A percentile compares a stretch with the other conserved stretches of the same genome.
phyloP scores from a whole-genome alignment of 495 filamentous ascomycete genomes.

The Aspergillus carlsbadensis region DNA sequence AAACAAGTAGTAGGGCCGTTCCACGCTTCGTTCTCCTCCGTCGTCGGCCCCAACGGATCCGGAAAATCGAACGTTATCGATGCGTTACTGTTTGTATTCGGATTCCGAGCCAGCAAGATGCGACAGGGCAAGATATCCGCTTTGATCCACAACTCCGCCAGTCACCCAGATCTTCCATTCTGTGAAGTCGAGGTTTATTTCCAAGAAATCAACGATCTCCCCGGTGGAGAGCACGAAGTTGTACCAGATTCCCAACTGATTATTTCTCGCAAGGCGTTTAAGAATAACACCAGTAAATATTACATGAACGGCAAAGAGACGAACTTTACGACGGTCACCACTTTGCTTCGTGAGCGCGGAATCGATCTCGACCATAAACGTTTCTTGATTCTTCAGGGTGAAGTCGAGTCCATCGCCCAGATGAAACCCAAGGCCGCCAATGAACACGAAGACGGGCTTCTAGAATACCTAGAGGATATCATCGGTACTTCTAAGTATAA shows the following conservation, averaged over 20 bases:
- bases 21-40: conserved; percentile 96
- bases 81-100: conserved; percentile 95
- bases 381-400: conserved; percentile 94
- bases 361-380: conserved; percentile 98
- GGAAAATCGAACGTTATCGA: conserved; percentile 99
- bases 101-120: conserved; percentile 99
- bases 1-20: conserved; percentile 95
- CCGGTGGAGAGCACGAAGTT: conserved; percentile 67
- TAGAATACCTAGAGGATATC: conserved; percentile 98
- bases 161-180: conserved; percentile 75
- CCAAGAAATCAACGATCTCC: conserved; percentile 86
- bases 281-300: conserved; percentile 97
- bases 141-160: conserved; percentile 92
- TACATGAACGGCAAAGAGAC: conserved; percentile 89
- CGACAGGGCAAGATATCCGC: conserved; percentile 97
- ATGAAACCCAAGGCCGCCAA: conserved; percentile 96
- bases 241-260: conserved; percentile 81
- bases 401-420: conserved; percentile 97
- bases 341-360: conserved; percentile 81
- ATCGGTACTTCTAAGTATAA: conserved; percentile 99
- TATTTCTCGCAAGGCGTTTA: conserved; percentile 91
- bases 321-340: conserved; percentile 87
- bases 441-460: conserved; percentile 92
- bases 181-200: conserved; percentile 98
- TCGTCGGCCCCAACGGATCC: conserved; percentile 96